phyloP scores from a whole-genome alignment of 768 basidiomycete genomes.

The Phlebiopsis flavidoalba region DNA sequence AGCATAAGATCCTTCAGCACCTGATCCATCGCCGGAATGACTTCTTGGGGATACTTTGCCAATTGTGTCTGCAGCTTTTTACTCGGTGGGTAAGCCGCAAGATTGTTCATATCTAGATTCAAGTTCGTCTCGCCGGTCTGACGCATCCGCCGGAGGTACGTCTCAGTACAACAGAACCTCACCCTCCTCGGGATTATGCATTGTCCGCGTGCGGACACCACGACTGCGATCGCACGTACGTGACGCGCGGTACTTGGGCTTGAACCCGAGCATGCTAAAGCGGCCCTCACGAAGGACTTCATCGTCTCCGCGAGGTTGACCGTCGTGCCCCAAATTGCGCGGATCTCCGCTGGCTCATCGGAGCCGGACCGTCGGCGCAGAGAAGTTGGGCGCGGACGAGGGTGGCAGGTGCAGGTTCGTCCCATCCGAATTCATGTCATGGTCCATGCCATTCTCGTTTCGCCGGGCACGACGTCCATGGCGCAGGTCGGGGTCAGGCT shows the following conservation, averaged over 20 bases:
- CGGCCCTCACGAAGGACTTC: constrained; percentile 86
- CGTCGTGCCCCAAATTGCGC: constrained; percentile 97
- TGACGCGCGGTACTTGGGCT: constrained; percentile 74
- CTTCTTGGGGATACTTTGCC: constrained; percentile 93
- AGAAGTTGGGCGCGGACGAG: constrained; percentile 52
- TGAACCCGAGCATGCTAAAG: constrained; percentile 93
- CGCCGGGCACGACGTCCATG: constrained; percentile 39
- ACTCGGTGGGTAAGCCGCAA: constrained; percentile 80
- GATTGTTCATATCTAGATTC: constrained; percentile 84
- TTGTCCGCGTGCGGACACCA: constrained; percentile 43
- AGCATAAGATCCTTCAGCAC: constrained; percentile 91
- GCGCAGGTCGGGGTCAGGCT: constrained; percentile 47
- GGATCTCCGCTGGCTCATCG: constrained; percentile 78
- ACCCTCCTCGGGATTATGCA: constrained; percentile 59
- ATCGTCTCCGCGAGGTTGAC: constrained; percentile 90
- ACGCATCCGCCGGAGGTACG: constrained; percentile 79
- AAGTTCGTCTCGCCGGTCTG: constrained; percentile 90
- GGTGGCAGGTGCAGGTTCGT: constrained; percentile 50
- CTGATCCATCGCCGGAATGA: constrained; percentile 96
- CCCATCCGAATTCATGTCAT: constrained; percentile 54
- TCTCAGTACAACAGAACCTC: constrained; percentile 73
- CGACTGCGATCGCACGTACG: constrained; percentile 58
- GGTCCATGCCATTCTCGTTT: constrained; percentile 28
- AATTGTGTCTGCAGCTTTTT: constrained; percentile 83
- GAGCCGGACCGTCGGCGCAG: constrained; percentile 55